phyloP scores from a whole-genome alignment of 192 early-diverging fungal species.

The Podila epigama region DNA sequence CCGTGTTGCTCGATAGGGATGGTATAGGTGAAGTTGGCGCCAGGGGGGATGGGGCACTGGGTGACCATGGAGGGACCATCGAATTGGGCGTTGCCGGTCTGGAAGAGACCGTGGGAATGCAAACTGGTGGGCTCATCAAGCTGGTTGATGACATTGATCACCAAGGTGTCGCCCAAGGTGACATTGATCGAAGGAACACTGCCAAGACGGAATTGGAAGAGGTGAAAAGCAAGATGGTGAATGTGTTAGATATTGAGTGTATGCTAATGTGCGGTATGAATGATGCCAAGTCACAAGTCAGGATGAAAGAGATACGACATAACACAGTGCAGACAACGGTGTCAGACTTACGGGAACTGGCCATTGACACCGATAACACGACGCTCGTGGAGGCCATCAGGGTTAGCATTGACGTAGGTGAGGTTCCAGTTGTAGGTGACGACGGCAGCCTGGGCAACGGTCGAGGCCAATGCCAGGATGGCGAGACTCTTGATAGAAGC shows the following conservation, averaged over 20 bases:
- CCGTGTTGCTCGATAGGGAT: constrained; percentile 74
- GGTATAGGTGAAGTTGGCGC: constrained; percentile 72
- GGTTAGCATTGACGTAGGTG: constrained; percentile 68
- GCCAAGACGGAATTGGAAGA: too few species aligned
- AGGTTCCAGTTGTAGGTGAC: constrained; percentile 77
- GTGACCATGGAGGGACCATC: constrained; percentile 78
- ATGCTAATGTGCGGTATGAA: neutral
- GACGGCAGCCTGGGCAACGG: constrained; percentile 55
- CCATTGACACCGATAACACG: constrained; percentile 74
- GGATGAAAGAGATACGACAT: neutral
- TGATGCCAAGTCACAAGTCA: neutral
- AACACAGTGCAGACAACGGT: constrained; percentile 6
- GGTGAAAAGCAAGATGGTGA: neutral
- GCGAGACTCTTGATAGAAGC: constrained; percentile 47
- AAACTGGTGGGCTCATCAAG: constrained; percentile 62
- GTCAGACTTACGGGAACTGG: constrained; percentile 62
- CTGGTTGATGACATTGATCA: constrained; percentile 46
- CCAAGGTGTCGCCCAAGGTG: constrained; percentile 64
- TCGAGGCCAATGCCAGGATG: constrained; percentile 44
- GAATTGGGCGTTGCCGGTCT: constrained; percentile 73
- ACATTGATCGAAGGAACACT: constrained; percentile 38
- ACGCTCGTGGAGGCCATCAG: constrained; percentile 70
- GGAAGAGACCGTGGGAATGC: constrained; percentile 83
- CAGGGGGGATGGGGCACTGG: constrained; percentile 78
- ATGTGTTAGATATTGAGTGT: neutral